phyloP scores from a whole-genome alignment of 1,139 yeast species.

The Barnettozyma hawaiiensis region DNA sequence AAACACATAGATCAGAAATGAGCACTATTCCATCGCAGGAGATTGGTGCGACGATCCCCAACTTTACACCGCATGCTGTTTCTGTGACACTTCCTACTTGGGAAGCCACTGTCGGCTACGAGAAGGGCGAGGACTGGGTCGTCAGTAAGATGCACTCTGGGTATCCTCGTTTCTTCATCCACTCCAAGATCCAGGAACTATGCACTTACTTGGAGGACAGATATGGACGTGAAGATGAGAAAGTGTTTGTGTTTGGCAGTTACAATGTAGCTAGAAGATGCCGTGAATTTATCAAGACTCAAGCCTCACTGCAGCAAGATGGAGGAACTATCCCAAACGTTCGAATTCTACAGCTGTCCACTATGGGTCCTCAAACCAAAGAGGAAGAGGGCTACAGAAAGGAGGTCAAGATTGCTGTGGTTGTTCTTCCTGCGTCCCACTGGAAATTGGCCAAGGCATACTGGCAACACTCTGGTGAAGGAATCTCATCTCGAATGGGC shows the following conservation, averaged over 20 bases:
- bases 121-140: slow-evolving; percentile 84
- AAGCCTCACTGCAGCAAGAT: slow-evolving; percentile 24
- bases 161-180: slow-evolving; percentile 85
- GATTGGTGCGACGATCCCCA: slow-evolving; percentile 83
- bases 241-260: slow-evolving; percentile 70
- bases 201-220: slow-evolving; percentile 41
- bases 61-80: slow-evolving; percentile 85
- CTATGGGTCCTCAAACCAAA: slow-evolving; percentile 59
- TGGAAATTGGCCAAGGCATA: slow-evolving; percentile 66
- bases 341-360: slow-evolving; percentile 73
- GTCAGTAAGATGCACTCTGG: slow-evolving; percentile 78
- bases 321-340: slow-evolving; percentile 36
- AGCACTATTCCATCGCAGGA: slow-evolving; percentile 25
- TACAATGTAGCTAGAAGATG: slow-evolving; percentile 79
- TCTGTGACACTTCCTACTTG: slow-evolving; percentile 92
- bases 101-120: slow-evolving; percentile 89
- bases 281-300: slow-evolving; percentile 56
- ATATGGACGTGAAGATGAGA: slow-evolving; percentile 75
- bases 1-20: slow-evolving; percentile 2
- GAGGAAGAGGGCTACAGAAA: slow-evolving; percentile 54
- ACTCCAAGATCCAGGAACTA: slow-evolving; percentile 61
- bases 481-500: slow-evolving; percentile 82
- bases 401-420: slow-evolving; percentile 68
- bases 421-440: slow-evolving; percentile 59
- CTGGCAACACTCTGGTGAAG: slow-evolving; percentile 98